Evolutionary conservation across 805 yeast species (phyloP).

Genomic region (Barnettozyma sucrosica): DNA sequence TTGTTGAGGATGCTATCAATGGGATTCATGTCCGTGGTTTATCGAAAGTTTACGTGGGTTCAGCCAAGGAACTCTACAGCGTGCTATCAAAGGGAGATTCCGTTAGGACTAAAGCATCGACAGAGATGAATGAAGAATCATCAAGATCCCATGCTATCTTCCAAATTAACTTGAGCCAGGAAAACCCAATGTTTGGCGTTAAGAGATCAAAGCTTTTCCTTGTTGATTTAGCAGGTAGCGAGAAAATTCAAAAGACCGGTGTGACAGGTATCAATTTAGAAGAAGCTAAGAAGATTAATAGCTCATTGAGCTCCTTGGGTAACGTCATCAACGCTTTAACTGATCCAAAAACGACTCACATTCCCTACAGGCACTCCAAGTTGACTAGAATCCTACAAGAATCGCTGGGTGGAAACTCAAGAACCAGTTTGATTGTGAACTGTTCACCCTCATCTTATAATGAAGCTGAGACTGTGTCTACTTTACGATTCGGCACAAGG

Average conservation of each 20-base stretch:
- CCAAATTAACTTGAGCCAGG: conserved; percentile 61
- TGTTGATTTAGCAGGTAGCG: conserved; percentile 87
- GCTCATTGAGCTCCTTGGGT: conserved; percentile 72
- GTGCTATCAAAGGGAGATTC: conserved; percentile 55
- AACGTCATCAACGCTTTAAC: conserved; percentile 76
- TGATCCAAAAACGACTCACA: conserved; percentile 56
- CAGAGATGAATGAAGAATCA: conserved; percentile 67
- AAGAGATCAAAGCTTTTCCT: conserved; percentile 62
- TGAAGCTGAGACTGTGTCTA: conserved; percentile 60
- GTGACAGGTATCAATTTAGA: conserved; percentile 70
- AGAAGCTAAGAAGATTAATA: conserved; percentile 81
- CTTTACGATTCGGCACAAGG: conserved; percentile 68
- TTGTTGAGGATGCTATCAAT: conserved; percentile 57
- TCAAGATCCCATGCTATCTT: conserved; percentile 80
- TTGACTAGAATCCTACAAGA: conserved; percentile 74
- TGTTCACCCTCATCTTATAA: conserved; percentile 61
- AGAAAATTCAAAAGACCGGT: conserved; percentile 71
- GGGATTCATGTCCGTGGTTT: conserved; percentile 73
- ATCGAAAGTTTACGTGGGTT: conserved; percentile 52
- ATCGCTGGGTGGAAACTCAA: conserved; percentile 76
- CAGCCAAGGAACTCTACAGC: conserved; percentile 50
- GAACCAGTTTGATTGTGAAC: conserved; percentile 67
- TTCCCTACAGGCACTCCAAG: conserved; percentile 75
- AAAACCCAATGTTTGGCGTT: conserved; percentile 48
- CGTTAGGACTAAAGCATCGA: conserved; percentile 50